These are phyloP conservation scores for Alisma plantagoaquatica DNA, from an alignment of 106 monocot species.

Conservation along the genomic window DNA sequence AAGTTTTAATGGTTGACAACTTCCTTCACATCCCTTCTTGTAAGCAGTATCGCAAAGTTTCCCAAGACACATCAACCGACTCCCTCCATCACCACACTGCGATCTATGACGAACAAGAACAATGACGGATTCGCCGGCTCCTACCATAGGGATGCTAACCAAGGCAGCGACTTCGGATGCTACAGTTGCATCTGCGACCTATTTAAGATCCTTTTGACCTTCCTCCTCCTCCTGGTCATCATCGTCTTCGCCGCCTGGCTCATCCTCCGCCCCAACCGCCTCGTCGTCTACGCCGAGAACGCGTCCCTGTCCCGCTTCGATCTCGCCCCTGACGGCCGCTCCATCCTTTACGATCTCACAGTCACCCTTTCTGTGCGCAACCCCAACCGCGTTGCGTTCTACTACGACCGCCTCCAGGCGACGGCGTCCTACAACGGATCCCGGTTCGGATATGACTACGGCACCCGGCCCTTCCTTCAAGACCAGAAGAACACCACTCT, in stretches of 20 bases:
- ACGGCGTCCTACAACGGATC: constrained; percentile 31
- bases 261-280: constrained; percentile 21
- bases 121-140: too few species aligned
- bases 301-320: constrained; percentile 13
- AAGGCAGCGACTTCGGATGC: constrained; percentile 3
- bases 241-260: constrained; percentile 24
- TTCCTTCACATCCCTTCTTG: too few species aligned
- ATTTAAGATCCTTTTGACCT: constrained; percentile 10
- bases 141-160: too few species aligned
- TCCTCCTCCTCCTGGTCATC: constrained; percentile 17
- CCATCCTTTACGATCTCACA: constrained; percentile 39
- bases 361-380: constrained; percentile 45
- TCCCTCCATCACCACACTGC: too few species aligned
- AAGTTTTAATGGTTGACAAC: too few species aligned
- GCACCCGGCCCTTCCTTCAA: constrained; percentile 37
- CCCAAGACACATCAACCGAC: too few species aligned
- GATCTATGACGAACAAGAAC: too few species aligned
- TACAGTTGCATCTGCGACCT: constrained; percentile 20
- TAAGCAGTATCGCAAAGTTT: too few species aligned
- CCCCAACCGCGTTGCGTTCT: constrained; percentile 35
- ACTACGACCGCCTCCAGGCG: constrained; percentile 58
- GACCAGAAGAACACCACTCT: constrained; percentile 49
- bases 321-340: constrained; percentile 1
- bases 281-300: constrained; percentile 16
- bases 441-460: constrained; percentile 26